Conservation (phyloP, 805 yeast species). For the Saturnispora diversa region DNA sequence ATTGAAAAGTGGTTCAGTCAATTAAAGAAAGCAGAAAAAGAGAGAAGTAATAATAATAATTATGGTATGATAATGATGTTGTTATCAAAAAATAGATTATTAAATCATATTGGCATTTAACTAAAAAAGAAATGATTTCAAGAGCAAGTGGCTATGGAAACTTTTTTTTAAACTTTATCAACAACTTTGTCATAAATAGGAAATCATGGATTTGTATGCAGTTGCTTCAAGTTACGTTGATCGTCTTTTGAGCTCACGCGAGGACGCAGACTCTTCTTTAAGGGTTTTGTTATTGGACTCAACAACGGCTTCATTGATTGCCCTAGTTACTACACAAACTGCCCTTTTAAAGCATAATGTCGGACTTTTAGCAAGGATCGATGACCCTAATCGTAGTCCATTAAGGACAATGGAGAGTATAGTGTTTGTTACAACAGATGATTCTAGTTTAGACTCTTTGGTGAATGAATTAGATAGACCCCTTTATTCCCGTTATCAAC, state of each 20-base stretch:
- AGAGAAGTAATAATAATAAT: too few species aligned
- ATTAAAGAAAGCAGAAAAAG: too few species aligned
- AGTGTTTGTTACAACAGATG: slow-evolving; percentile 68
- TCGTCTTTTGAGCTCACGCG: slow-evolving; percentile 26
- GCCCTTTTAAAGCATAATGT: slow-evolving; percentile 73
- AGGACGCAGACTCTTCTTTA: slow-evolving; percentile 32
- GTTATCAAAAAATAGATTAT: too few species aligned
- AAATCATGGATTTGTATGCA: slow-evolving; percentile 38
- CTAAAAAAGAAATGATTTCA: too few species aligned
- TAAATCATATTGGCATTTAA: too few species aligned
- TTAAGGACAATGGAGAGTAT: slow-evolving; percentile 78
- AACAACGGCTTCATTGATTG: slow-evolving; percentile 72
- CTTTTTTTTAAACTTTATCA: too few species aligned
- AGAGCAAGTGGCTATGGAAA: too few species aligned
- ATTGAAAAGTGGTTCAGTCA: too few species aligned
- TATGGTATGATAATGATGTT: too few species aligned
- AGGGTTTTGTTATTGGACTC: slow-evolving; percentile 74
- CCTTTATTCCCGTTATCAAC: slow-evolving; percentile 66
- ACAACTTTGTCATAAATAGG: background rate
- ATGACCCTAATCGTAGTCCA: slow-evolving; percentile 49
- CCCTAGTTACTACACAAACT: slow-evolving; percentile 86
- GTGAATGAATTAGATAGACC: slow-evolving; percentile 68
- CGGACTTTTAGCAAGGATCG: slow-evolving; percentile 69
- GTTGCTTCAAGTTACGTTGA: slow-evolving; percentile 39
- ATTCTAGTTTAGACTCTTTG: slow-evolving; percentile 51